Evolutionary conservation across 2,329 filamentous ascomycete species (phyloP).

Genomic region (Clarireedia monteithiana): DNA sequence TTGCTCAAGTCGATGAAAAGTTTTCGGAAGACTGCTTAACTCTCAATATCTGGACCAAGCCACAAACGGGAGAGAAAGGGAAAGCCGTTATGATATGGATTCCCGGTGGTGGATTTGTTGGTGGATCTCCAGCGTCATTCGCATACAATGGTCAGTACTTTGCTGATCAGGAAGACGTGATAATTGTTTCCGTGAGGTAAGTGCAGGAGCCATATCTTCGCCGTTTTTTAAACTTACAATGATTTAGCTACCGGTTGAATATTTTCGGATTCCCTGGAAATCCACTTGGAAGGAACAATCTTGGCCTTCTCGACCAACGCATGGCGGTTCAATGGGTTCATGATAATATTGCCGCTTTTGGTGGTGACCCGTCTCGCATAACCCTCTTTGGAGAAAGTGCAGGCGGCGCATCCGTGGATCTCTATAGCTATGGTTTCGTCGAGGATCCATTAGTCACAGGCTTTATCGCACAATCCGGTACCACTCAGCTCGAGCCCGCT

Average conservation of each 20-base stretch:
- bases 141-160: slow-evolving; percentile 37
- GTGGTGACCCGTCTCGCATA: slow-evolving; percentile 48
- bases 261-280: slow-evolving; percentile 34
- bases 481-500: slow-evolving; percentile 21
- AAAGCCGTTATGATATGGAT: slow-evolving; percentile 38
- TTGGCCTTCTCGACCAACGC: slow-evolving; percentile 56
- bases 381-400: slow-evolving; percentile 48
- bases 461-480: slow-evolving; percentile 29
- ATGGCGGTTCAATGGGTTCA: slow-evolving; percentile 53
- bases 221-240: slow-evolving; percentile 11
- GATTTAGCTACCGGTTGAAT: slow-evolving; percentile 31
- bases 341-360: slow-evolving; percentile 51
- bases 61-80: slow-evolving; percentile 20
- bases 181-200: slow-evolving; percentile 42
- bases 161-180: slow-evolving; percentile 34
- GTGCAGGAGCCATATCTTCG: slow-evolving; percentile 11
- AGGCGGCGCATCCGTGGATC: slow-evolving; percentile 45
- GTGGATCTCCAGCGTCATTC: slow-evolving; percentile 31
- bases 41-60: slow-evolving; percentile 34
- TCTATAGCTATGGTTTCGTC: slow-evolving; percentile 27
- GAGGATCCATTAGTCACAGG: slow-evolving; percentile 28
- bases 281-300: slow-evolving; percentile 35
- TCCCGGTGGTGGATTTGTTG: slow-evolving; percentile 32
- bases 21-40: slow-evolving; percentile 33
- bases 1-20: background rate